A percentile compares a stretch with the other conserved stretches of the same genome.
phyloP scores from a whole-genome alignment of 176 grass and related monocot genomes.

The Juncus inflexus region DNA sequence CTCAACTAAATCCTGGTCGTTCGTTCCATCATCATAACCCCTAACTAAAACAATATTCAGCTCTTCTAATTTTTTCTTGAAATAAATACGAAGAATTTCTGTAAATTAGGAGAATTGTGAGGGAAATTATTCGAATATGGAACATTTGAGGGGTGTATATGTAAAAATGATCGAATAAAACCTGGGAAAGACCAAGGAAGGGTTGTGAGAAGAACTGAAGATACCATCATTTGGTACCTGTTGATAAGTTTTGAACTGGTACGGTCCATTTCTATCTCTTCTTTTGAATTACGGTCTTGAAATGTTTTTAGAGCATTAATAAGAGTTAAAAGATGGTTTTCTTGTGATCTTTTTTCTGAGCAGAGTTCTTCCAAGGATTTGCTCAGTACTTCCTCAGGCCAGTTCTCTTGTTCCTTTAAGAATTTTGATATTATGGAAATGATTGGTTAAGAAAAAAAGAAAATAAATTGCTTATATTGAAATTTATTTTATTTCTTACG shows the following conservation, averaged over 20 bases:
- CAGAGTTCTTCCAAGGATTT: conserved; percentile 80
- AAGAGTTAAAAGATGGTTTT: conserved; percentile 75
- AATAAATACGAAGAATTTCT: conserved; percentile 84
- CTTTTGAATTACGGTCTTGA: conserved; percentile 39
- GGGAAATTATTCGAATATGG: background rate
- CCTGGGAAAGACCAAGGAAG: conserved; percentile 86
- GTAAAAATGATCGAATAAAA: conserved; percentile 21
- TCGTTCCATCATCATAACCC: conserved; percentile 40
- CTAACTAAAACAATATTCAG: conserved; percentile 59
- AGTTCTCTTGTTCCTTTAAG: conserved; percentile 58
- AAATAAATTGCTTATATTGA: background rate
- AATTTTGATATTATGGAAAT: conserved; percentile 17
- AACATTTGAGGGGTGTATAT: conserved; percentile 14
- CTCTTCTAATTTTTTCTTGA: conserved; percentile 93
- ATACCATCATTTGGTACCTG: conserved; percentile 91
- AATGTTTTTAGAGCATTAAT: conserved; percentile 57
- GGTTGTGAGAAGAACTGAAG: conserved; percentile 87
- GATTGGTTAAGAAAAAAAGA: background rate
- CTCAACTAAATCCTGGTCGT: conserved; percentile 9
- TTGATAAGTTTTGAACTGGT: conserved; percentile 62
- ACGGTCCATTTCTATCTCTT: conserved; percentile 20
- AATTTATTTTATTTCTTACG: conserved; percentile 35
- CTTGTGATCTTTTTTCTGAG: conserved; percentile 77
- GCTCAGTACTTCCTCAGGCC: conserved; percentile 72
- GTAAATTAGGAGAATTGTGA: background rate